These are phyloP conservation scores for Phytophthora pini DNA, from an alignment of 352 stramenopile genomes.

Conservation along the genomic window DNA sequence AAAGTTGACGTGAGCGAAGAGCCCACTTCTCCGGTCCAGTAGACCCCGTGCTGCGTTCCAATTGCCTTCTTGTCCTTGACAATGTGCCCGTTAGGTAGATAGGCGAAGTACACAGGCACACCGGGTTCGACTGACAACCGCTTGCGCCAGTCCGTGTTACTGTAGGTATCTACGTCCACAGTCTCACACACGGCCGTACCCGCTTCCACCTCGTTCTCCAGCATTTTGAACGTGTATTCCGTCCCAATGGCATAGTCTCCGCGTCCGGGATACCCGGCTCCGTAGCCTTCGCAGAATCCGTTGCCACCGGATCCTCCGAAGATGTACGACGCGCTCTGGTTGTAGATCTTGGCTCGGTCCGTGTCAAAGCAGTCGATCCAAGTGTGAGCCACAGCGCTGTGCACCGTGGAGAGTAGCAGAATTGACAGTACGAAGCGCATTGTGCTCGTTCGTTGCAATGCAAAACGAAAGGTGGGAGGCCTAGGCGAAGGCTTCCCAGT, in stretches of 20 bases:
- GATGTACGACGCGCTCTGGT: slow-evolving; percentile 71
- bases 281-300: slow-evolving; percentile 69
- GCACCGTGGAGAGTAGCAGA: slow-evolving; percentile 4
- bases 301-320: slow-evolving; percentile 65
- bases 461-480: slow-evolving; percentile 1
- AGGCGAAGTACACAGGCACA: slow-evolving; percentile 52
- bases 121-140: slow-evolving; percentile 48
- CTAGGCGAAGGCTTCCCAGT: neutral
- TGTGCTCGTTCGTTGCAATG: slow-evolving; percentile 2
- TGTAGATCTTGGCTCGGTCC: slow-evolving; percentile 60
- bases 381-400: slow-evolving; percentile 47
- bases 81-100: slow-evolving; percentile 67
- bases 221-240: slow-evolving; percentile 70
- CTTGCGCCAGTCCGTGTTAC: slow-evolving; percentile 53
- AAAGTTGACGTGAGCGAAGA: slow-evolving; percentile 50
- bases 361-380: slow-evolving; percentile 71
- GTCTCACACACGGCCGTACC: slow-evolving; percentile 53
- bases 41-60: slow-evolving; percentile 63
- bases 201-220: slow-evolving; percentile 65
- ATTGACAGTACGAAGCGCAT: slow-evolving; percentile 3
- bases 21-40: slow-evolving; percentile 61
- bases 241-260: slow-evolving; percentile 54
- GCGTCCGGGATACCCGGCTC: slow-evolving; percentile 62
- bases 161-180: slow-evolving; percentile 55
- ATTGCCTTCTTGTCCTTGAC: slow-evolving; percentile 74